A percentile compares a stretch with the other conserved stretches of the same genome.
Conservation (phyloP, 106 monocot genomes). For the Ottelia alismoides region DNA sequence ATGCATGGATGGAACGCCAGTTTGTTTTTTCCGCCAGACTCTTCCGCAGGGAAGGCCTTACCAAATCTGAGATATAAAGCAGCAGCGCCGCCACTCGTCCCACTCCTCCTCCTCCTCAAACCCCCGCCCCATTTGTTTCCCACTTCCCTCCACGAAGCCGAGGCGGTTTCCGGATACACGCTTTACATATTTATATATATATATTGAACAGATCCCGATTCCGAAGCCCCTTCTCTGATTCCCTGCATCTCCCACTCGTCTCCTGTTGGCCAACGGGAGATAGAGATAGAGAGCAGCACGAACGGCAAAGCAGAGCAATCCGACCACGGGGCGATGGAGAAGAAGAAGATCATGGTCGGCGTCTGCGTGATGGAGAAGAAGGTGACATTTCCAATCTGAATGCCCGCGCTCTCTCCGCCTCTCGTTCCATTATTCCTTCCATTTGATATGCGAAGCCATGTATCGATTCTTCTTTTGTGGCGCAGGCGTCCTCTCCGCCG, state of each 20-base stretch:
- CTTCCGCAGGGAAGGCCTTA: too few species aligned
- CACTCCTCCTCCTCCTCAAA: too few species aligned
- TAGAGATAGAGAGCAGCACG: background rate
- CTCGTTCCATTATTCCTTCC: background rate
- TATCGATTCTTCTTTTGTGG: background rate
- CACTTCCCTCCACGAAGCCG: too few species aligned
- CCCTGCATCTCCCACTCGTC: background rate
- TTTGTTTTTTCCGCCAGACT: too few species aligned
- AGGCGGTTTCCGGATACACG: too few species aligned
- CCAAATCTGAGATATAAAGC: too few species aligned
- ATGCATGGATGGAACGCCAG: too few species aligned
- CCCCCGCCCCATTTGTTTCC: too few species aligned
- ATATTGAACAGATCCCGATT: background rate
- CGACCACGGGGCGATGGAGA: slow-evolving; percentile 5
- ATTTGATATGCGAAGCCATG: background rate
- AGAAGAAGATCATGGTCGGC: slow-evolving; percentile 23
- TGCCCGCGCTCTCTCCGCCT: background rate
- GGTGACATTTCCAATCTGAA: slow-evolving; percentile 16
- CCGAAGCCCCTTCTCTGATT: background rate
- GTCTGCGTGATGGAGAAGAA: slow-evolving; percentile 59
- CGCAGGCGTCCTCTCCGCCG: slow-evolving; percentile 62
- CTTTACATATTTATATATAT: too few species aligned
- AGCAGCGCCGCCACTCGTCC: too few species aligned
- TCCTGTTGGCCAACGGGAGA: background rate
- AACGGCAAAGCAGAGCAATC: too few species aligned